Conservation (phyloP, 768 basidiomycete genomes). For the Termitomyces sp. region DNA sequence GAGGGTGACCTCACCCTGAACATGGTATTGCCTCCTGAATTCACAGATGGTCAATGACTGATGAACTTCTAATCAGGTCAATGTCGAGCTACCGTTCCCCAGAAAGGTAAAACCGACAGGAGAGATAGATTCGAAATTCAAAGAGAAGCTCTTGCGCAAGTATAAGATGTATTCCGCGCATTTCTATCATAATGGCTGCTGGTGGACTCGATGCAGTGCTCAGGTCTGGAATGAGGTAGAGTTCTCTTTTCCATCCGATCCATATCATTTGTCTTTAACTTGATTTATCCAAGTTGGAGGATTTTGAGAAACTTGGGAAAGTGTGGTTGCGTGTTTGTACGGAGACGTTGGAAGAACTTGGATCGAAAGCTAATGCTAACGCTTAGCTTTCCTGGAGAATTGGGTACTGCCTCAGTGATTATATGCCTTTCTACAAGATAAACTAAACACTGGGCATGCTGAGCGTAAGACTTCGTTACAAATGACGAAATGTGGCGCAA, state of each 20-base stretch:
- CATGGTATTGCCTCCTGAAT: conserved; percentile 50
- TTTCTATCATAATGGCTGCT: conserved; percentile 33
- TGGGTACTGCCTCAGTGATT: background rate
- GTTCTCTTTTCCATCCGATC: background rate
- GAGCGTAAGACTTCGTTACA: background rate
- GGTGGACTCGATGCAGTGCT: conserved; percentile 45
- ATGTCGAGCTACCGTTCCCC: conserved; percentile 38
- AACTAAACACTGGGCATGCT: background rate
- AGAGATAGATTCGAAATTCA: conserved; percentile 21
- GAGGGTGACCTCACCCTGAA: conserved; percentile 58
- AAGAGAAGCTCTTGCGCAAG: conserved; percentile 25
- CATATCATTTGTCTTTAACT: background rate
- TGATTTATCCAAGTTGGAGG: conserved; percentile 25
- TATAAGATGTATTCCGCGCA: conserved; percentile 29
- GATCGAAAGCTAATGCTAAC: background rate
- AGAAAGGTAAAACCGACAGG: conserved; percentile 14
- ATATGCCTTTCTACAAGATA: background rate
- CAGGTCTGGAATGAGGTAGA: conserved; percentile 44
- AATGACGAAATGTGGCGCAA: conserved; percentile 15
- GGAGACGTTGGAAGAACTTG: conserved; percentile 25
- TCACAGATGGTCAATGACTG: background rate
- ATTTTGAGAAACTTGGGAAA: conserved; percentile 37
- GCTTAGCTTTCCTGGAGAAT: too few relatives aligned
- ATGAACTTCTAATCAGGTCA: conserved; percentile 22
- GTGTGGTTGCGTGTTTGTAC: conserved; percentile 29